These are phyloP conservation scores for Solanum hybrid DNA, from an alignment of 305 asterid genomes.

Conservation along the genomic window DNA sequence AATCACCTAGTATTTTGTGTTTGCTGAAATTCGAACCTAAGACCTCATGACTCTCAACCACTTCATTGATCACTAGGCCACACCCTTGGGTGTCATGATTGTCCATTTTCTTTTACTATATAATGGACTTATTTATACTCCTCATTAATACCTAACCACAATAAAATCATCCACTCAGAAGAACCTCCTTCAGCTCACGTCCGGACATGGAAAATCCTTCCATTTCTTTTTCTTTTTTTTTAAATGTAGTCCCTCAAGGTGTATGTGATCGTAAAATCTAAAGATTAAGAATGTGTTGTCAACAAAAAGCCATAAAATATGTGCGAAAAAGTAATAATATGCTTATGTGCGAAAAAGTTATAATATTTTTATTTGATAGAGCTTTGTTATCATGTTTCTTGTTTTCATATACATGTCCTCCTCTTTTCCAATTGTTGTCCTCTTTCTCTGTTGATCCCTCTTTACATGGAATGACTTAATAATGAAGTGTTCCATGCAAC, in stretches of 20 bases:
- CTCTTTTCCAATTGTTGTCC: neutral
- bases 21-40: neutral
- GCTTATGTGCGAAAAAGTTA: neutral
- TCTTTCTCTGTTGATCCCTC: neutral
- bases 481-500: neutral
- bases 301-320: neutral
- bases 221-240: neutral
- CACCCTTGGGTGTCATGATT: neutral
- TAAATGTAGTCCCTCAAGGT: neutral
- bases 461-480: neutral
- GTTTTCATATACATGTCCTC: neutral
- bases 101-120: neutral
- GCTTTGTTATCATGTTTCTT: neutral
- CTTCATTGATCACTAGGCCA: neutral
- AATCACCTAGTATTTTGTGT: neutral
- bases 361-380: neutral
- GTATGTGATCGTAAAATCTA: neutral
- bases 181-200: neutral
- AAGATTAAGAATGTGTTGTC: neutral
- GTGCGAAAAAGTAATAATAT: neutral
- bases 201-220: neutral
- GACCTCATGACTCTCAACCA: neutral
- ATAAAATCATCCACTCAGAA: neutral
- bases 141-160: neutral
- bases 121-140: neutral